A percentile compares a stretch with the other conserved stretches of the same genome.
These are phyloP conservation scores for Zizania palustris DNA, from an alignment of 202 grass and related monocot species.

Conservation along the genomic window DNA sequence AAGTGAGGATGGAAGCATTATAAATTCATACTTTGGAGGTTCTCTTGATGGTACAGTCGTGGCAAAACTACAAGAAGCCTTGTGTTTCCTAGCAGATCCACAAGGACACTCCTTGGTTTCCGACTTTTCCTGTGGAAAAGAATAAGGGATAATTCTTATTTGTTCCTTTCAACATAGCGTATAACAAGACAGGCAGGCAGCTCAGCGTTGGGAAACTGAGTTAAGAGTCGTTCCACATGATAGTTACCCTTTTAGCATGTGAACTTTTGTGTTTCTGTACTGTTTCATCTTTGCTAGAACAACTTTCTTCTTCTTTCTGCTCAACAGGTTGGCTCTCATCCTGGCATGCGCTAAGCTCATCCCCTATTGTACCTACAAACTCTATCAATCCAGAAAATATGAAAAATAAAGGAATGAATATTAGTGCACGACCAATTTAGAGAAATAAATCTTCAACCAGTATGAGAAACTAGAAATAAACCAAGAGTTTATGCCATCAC, in stretches of 20 bases:
- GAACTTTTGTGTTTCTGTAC: conserved; percentile 4
- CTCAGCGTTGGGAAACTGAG: neutral
- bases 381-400: conserved; percentile 25
- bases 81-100: conserved; percentile 65
- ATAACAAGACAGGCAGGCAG: neutral
- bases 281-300: conserved; percentile 40
- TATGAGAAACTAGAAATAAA: conserved; percentile 16
- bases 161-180: neutral
- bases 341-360: conserved; percentile 37
- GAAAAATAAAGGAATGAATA: conserved; percentile 13
- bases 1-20: conserved; percentile 8
- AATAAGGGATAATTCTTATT: conserved; percentile 8
- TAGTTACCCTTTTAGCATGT: conserved; percentile 51
- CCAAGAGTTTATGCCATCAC: neutral
- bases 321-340: conserved; percentile 12
- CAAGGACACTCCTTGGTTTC: conserved; percentile 63
- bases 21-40: conserved; percentile 45
- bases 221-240: neutral
- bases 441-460: conserved; percentile 16
- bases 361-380: conserved; percentile 31
- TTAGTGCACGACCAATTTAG: neutral
- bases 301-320: conserved; percentile 37
- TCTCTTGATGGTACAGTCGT: conserved; percentile 38
- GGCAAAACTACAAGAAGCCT: conserved; percentile 51
- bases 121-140: conserved; percentile 46